These are phyloP conservation scores for Fennellomyces sp. DNA, from an alignment of 371 early-diverging fungal genomes.

Conservation along the genomic window DNA sequence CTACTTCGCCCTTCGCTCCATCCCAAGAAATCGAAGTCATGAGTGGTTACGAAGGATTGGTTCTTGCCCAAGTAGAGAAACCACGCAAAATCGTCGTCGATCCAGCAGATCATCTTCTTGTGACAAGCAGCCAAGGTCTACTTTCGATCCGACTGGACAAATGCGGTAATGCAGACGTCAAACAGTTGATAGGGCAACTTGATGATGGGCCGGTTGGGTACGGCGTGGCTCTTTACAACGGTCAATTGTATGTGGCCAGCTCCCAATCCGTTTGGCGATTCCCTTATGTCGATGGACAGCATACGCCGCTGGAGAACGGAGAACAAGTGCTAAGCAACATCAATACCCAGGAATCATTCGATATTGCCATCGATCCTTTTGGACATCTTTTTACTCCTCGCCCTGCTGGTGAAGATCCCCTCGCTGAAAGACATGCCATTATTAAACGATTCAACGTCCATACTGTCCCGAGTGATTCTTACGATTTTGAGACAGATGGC, in stretches of 20 bases:
- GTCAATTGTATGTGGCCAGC: slow-evolving; percentile 35
- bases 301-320: slow-evolving; percentile 27
- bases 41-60: slow-evolving; percentile 37
- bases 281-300: slow-evolving; percentile 49
- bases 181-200: neutral
- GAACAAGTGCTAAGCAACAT: slow-evolving; percentile 29
- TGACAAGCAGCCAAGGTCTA: slow-evolving; percentile 26
- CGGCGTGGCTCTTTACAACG: slow-evolving; percentile 28
- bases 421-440: slow-evolving; percentile 24
- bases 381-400: slow-evolving; percentile 41
- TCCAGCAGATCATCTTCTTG: slow-evolving; percentile 38
- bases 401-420: slow-evolving; percentile 8
- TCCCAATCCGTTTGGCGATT: slow-evolving; percentile 35
- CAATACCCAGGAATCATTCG: slow-evolving; percentile 17
- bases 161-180: slow-evolving; percentile 39
- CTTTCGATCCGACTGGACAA: slow-evolving; percentile 45
- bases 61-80: slow-evolving; percentile 25
- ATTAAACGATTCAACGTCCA: slow-evolving; percentile 48
- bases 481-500: slow-evolving; percentile 40
- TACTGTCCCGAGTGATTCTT: slow-evolving; percentile 33
- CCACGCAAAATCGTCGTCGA: slow-evolving; percentile 43
- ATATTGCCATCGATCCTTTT: slow-evolving; percentile 43
- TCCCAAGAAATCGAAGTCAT: slow-evolving; percentile 24
- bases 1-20: slow-evolving; percentile 18
- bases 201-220: slow-evolving; percentile 19